Evolutionary conservation across 2,329 filamentous ascomycete genomes (phyloP), one percentile per base, ranked within the genome.

Genomic region (Neonectria hederae): DNA sequence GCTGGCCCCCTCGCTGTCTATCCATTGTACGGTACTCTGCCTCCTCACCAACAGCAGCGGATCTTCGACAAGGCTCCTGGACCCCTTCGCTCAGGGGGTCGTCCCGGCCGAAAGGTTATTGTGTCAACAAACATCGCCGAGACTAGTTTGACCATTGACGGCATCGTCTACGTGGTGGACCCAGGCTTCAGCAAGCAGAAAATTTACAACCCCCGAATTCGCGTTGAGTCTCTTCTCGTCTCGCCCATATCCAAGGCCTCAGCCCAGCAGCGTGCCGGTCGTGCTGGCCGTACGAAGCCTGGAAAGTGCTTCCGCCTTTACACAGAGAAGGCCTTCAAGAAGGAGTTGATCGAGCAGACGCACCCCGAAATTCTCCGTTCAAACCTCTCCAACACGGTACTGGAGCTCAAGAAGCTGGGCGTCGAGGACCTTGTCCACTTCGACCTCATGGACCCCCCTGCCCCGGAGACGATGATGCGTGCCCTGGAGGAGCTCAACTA

Each of bases 161-260:
- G 96, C 77, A 99, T 99, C 68, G 96, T 99, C 38, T 99, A 97
- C 76, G 96, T 99, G 35, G 95, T 99, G n/a, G 96, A 99, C 75
- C 95, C 96, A 2, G 96, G 96, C 38, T 99, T 99, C 83, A 97
- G 94, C 83, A 99, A 99, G 83, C 96, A 99, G 76, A 99, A 98
- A 81, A 96, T 98, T 67, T 99, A 98, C 84, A 98, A 99, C 79
- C 95, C 96, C 22, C 90, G 96, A 65, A 97, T 97, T 73, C 90
- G 96, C 79, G 94, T 99, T 69, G 96, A 99, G 81, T 98, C 96
- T 1, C 86, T 99, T 8, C 85, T 99, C n/a, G 95, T 99, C 5
- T 97, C 96, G 3, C 94, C 96, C 22, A 98, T 99, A 72, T 98
- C 94, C 63, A 98, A 97, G 79, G 96, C 96, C 24, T 98, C 96